These are phyloP conservation scores for Coriolopsis trogii DNA, from an alignment of 1,284 basidiomycete genomes.

Conservation along the genomic window DNA sequence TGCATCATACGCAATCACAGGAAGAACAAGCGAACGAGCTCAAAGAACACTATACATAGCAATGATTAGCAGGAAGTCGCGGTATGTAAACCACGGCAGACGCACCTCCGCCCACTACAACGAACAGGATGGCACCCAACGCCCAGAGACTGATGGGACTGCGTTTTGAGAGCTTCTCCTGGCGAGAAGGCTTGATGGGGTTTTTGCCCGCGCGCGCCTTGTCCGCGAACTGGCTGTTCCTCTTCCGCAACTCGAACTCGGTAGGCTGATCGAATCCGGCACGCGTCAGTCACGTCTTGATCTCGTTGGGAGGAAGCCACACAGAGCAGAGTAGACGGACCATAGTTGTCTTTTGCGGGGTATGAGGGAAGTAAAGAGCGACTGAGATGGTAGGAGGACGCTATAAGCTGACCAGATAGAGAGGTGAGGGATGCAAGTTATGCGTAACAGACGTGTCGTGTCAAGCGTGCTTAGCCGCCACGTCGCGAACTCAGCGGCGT, in stretches of 20 bases:
- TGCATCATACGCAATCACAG: constrained; percentile 42
- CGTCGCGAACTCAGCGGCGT: constrained; percentile 9
- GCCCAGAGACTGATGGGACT: constrained; percentile 76
- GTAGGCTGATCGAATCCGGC: constrained; percentile 39
- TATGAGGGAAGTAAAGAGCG: constrained; percentile 22
- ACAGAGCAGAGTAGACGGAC: constrained; percentile 28
- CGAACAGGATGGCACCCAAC: constrained; percentile 67
- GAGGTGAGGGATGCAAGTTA: constrained; percentile 3
- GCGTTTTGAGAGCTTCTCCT: constrained; percentile 67
- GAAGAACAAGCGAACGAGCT: constrained; percentile 67
- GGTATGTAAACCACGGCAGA: constrained; percentile 12
- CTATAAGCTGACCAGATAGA: not conserved
- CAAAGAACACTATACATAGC: constrained; percentile 63
- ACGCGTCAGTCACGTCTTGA: not conserved
- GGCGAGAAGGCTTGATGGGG: constrained; percentile 68
- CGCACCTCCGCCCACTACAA: constrained; percentile 77
- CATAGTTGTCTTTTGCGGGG: constrained; percentile 29
- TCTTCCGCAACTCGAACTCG: constrained; percentile 78
- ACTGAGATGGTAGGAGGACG: constrained; percentile 12
- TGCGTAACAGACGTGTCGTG: constrained; percentile 23
- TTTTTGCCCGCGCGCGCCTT: constrained; percentile 75
- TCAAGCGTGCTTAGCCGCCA: constrained; percentile 15
- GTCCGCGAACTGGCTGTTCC: constrained; percentile 76
- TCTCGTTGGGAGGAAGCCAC: not conserved
- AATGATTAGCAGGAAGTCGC: constrained; percentile 11